These are phyloP conservation scores for Paraleonurus japonicus DNA, from an alignment of 257 asterid genomes.

Conservation along the genomic window DNA sequence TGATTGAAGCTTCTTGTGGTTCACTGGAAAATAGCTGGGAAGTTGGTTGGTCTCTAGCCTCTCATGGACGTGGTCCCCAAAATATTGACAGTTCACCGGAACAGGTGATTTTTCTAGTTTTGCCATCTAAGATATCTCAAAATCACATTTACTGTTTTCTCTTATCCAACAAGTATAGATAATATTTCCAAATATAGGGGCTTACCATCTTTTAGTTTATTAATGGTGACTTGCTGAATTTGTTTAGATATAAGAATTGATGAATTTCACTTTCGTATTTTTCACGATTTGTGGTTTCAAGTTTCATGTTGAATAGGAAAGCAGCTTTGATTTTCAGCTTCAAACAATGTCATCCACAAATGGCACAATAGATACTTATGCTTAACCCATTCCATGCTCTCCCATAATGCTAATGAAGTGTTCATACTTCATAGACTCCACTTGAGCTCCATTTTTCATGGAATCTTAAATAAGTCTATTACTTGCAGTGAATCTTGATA, in stretches of 20 bases:
- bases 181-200: background rate
- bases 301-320: background rate
- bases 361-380: conserved; percentile 4
- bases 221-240: background rate
- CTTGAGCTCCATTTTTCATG: conserved; percentile 13
- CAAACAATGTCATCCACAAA: background rate
- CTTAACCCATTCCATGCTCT: background rate
- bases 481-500: conserved; percentile 17
- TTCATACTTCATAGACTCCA: conserved; percentile 9
- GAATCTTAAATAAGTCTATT: background rate
- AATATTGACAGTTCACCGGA: conserved; percentile 43
- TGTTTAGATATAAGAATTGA: background rate
- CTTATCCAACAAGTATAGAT: background rate
- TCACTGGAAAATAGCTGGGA: conserved; percentile 86
- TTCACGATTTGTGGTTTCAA: conserved; percentile 9
- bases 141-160: background rate
- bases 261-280: conserved; percentile 4
- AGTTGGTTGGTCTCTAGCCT: conserved; percentile 97
- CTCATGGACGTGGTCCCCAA: conserved; percentile 63
- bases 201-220: background rate
- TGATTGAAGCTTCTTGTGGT: conserved; percentile 83
- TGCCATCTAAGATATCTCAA: conserved; percentile 2
- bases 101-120: conserved; percentile 46
- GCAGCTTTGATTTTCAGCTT: conserved; percentile 10
- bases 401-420: conserved; percentile 10